Base-by-base conservation (phyloP, 768 basidiomycete genomes). In the Strobilomyces echinocephalus region DNA sequence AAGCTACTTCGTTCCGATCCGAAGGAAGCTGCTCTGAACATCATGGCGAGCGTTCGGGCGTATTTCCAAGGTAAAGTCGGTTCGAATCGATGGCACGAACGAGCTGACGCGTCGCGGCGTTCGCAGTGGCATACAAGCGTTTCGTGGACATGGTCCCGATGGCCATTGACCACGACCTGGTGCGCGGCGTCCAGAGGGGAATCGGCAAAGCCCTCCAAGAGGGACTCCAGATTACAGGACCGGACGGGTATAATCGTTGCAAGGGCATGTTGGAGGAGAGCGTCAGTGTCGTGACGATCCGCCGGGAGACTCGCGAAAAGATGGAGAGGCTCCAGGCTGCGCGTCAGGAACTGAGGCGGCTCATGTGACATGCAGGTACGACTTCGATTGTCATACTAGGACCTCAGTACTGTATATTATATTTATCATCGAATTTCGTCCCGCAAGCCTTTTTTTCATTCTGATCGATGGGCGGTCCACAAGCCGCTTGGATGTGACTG, bases 41-140 rank as follows among this genome's bases (percentile, higher is more conserved):
- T 88, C 60, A 88, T 88, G 85, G 84, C 84, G 0, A 78, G 82
- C 51, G 84, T 87, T 2, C 74, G 84, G 6, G 86, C 83, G 0
- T 88, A 88, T 58, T 88, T 88, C 65, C 84, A 88, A 75, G 87
- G 88, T 85, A 59, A n/a, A 26, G 41, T 35, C 5, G 26, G 15
- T 1, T 4, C 16, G 4, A 0, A n/a, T n/a, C 15, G 9, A 8
- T 9, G 7, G 14, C 34, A 26, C 46, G 43, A 15, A 47, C 43
- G 5, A 18, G 24, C 21, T 44, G 34, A 53, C 42, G 31, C 31
- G 28, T 8, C 20, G 35, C n/a, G 24, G 15, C 18, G 24, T 26
- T 38, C 55, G 8, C 52, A 86, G 78, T 79, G 7, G 67, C 76
- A 0, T 76, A 76, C 58, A 77, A 75, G 55, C 77, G 75, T 0